Evolutionary conservation across 257 asterid genomes (phyloP).

Genomic region (Ocimum tenuiflorum): DNA sequence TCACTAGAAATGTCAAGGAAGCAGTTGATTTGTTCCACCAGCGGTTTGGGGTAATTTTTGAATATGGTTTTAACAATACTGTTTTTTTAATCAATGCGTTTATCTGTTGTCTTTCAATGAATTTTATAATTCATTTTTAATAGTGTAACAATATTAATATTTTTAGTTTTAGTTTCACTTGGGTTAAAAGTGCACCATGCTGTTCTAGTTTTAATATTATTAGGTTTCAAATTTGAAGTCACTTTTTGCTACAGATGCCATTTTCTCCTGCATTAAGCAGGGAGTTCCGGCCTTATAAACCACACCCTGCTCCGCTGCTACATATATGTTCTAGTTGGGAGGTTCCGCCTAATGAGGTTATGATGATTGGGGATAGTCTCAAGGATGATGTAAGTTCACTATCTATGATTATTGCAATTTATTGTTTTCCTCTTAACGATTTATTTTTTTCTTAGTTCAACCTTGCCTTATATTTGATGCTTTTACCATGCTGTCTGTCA

Average conservation of each 20-base stretch:
- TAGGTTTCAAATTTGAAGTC: background rate
- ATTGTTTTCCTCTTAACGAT: background rate
- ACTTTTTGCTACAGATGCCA: conserved; percentile 39
- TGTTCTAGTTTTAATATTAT: background rate
- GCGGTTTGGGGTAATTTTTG: conserved; percentile 82
- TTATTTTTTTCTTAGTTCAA: background rate
- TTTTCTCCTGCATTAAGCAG: conserved; percentile 92
- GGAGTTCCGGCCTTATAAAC: conserved; percentile 87
- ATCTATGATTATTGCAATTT: background rate
- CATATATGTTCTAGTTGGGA: conserved; percentile 79
- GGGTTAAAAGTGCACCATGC: background rate
- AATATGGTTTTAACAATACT: background rate
- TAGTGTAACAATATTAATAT: background rate
- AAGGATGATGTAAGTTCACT: conserved; percentile 71
- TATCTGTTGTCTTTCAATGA: background rate
- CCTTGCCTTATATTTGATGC: background rate
- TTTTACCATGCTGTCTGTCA: background rate
- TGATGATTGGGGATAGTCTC: conserved; percentile 96
- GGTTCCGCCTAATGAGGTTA: conserved; percentile 65
- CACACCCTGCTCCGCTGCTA: conserved; percentile 85
- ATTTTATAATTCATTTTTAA: background rate
- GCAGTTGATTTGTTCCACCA: conserved; percentile 80
- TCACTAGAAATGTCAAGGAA: conserved; percentile 79
- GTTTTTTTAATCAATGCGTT: background rate
- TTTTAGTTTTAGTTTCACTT: background rate